Conservation (phyloP, 768 basidiomycete genomes). For the Amanita jacksonii region DNA sequence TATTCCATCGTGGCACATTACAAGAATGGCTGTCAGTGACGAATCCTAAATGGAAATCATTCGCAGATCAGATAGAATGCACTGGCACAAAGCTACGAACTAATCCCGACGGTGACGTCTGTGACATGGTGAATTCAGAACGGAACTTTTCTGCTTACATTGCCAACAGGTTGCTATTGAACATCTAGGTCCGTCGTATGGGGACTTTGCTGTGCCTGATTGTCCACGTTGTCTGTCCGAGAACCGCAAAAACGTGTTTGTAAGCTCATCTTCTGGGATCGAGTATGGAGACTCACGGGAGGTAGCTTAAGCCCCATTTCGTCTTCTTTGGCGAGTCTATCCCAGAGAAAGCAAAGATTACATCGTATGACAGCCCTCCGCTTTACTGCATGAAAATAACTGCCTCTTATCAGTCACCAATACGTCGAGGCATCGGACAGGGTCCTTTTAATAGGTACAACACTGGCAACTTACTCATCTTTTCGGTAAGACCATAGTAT, state of each 20-base stretch:
- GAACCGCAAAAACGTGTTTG: slow-evolving; percentile 49
- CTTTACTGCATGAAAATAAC: not conserved
- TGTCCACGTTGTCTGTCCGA: slow-evolving; percentile 61
- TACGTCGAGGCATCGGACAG: slow-evolving; percentile 53
- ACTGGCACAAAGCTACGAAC: slow-evolving; percentile 57
- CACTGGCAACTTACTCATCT: slow-evolving; percentile 88
- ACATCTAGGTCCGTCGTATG: slow-evolving; percentile 57
- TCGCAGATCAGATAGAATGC: slow-evolving; percentile 51
- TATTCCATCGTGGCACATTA: slow-evolving; percentile 54
- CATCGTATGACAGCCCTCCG: slow-evolving; percentile 45
- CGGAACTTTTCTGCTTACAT: not conserved
- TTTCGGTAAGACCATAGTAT: slow-evolving; percentile 49
- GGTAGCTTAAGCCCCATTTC: slow-evolving; percentile 72
- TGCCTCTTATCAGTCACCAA: slow-evolving; percentile 31
- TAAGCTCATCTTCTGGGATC: slow-evolving; percentile 20
- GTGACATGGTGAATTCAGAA: slow-evolving; percentile 15
- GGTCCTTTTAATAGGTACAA: slow-evolving; percentile 79
- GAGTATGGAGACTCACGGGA: slow-evolving; percentile 1
- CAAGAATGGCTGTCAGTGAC: slow-evolving; percentile 61
- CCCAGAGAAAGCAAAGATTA: slow-evolving; percentile 46
- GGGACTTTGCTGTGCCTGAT: slow-evolving; percentile 69
- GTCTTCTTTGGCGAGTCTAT: slow-evolving; percentile 92
- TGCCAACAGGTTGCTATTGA: slow-evolving; percentile 65
- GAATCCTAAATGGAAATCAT: slow-evolving; percentile 76
- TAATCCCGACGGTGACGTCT: slow-evolving; percentile 90